Conservation (phyloP, 2,329 filamentous ascomycete genomes). For the Pyrenochaeta sp. region DNA sequence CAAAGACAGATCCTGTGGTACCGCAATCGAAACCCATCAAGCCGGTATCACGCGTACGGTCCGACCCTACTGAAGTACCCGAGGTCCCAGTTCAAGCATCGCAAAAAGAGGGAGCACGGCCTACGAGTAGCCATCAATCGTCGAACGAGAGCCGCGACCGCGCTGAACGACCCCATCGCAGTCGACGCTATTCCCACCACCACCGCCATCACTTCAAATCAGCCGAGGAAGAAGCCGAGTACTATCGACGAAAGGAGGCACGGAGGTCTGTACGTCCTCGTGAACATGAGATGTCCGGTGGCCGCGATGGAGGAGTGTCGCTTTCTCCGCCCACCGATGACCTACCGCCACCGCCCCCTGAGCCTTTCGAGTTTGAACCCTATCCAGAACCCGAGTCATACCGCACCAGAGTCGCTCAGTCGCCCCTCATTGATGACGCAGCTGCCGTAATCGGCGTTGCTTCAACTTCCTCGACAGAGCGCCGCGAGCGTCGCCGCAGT, state of each 20-base stretch:
- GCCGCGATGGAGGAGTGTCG: slow-evolving; percentile 34
- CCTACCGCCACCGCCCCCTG: slow-evolving; percentile 24
- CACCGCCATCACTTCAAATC: slow-evolving; percentile 36
- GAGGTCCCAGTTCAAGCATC: slow-evolving; percentile 21
- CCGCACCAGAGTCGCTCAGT: slow-evolving; percentile 13
- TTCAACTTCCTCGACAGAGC: slow-evolving; percentile 41
- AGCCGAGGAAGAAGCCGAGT: slow-evolving; percentile 44
- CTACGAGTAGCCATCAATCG: slow-evolving; percentile 40
- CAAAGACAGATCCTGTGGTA: slow-evolving; percentile 39
- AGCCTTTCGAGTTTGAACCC: slow-evolving; percentile 25
- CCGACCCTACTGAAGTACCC: slow-evolving; percentile 32
- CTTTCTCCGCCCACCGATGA: slow-evolving; percentile 26
- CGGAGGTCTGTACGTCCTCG: slow-evolving; percentile 33
- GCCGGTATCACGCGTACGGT: slow-evolving; percentile 31
- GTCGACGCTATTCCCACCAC: slow-evolving; percentile 34
- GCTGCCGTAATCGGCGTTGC: slow-evolving; percentile 34
- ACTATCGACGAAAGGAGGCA: slow-evolving; percentile 42
- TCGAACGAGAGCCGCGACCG: slow-evolving; percentile 44
- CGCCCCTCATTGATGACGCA: slow-evolving; percentile 35
- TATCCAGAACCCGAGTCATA: slow-evolving; percentile 14
- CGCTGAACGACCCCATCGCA: slow-evolving; percentile 40
- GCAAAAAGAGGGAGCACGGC: slow-evolving; percentile 33
- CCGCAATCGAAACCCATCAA: slow-evolving; percentile 35
- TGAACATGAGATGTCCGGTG: slow-evolving; percentile 41
- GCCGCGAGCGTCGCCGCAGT: slow-evolving; percentile 34